Percentiles rank a stretch among this genome's conserved stretches.
Conservation (phyloP, 768 basidiomycete species). For the Psilocybe sp. region DNA sequence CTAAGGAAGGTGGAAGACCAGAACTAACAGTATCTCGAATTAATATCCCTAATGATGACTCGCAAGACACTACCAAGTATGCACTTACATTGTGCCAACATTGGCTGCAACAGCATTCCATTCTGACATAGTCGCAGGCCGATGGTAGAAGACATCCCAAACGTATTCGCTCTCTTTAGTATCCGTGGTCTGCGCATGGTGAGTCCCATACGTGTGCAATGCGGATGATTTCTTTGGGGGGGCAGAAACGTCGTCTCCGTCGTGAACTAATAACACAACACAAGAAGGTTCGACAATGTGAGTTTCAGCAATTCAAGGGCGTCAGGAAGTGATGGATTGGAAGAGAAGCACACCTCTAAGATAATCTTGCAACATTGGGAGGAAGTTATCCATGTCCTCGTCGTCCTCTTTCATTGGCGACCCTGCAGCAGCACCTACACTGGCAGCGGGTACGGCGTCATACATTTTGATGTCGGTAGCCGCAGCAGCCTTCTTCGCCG, state of each 20-base stretch:
- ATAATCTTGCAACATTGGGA: slow-evolving; percentile 77
- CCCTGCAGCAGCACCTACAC: slow-evolving; percentile 5
- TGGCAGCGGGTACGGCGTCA: slow-evolving; percentile 57
- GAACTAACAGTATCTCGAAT: slow-evolving; percentile 38
- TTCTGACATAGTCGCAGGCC: slow-evolving; percentile 56
- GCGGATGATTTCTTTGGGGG: slow-evolving; percentile 2
- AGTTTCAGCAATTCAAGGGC: slow-evolving; percentile 8
- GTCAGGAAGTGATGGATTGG: too few relatives aligned
- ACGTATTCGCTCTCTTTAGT: slow-evolving; percentile 58
- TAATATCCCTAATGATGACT: background rate
- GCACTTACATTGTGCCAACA: slow-evolving; percentile 63
- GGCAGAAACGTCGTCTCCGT: background rate
- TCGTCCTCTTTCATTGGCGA: slow-evolving; percentile 22
- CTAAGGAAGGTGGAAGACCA: slow-evolving; percentile 58
- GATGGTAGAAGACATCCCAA: slow-evolving; percentile 81
- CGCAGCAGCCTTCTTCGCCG: slow-evolving; percentile 8
- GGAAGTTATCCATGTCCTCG: slow-evolving; percentile 71
- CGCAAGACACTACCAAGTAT: background rate
- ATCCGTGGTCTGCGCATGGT: slow-evolving; percentile 4
- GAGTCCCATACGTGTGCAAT: slow-evolving; percentile 6
- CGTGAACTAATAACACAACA: slow-evolving; percentile 21
- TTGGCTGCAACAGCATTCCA: slow-evolving; percentile 51
- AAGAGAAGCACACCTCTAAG: slow-evolving; percentile 45
- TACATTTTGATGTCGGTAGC: slow-evolving; percentile 63
- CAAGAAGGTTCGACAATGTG: background rate